A percentile compares a stretch with the other conserved stretches of the same genome.
These are phyloP conservation scores for Chenopodium quinoa DNA, from an alignment of 148 eudicot genomes.

Conservation along the genomic window DNA sequence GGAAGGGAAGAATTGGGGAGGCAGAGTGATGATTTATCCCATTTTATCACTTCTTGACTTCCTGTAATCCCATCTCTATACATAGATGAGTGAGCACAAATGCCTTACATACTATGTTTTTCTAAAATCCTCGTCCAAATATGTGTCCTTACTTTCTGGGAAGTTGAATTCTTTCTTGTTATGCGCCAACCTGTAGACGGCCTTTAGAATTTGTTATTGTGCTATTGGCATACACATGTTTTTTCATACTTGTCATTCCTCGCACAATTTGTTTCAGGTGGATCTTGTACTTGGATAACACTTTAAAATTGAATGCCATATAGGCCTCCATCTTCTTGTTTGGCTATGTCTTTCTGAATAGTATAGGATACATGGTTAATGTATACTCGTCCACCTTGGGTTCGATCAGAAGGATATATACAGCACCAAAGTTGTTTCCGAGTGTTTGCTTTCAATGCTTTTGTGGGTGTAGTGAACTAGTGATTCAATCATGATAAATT, in stretches of 20 bases:
- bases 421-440: background rate
- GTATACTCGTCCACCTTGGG: background rate
- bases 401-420: background rate
- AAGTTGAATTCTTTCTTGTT: background rate
- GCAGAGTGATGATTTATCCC: background rate
- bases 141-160: slow-evolving; percentile 1
- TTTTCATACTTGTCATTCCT: background rate
- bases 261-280: background rate
- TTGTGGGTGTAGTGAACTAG: background rate
- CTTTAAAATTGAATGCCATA: background rate
- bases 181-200: background rate
- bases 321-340: background rate
- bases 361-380: background rate
- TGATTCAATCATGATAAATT: background rate
- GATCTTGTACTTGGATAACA: background rate
- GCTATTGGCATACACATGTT: background rate
- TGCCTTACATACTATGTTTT: background rate
- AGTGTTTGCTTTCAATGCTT: background rate
- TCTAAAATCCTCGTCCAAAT: background rate
- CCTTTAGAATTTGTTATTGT: background rate
- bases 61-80: background rate
- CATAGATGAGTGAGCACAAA: background rate
- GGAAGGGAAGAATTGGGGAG: background rate
- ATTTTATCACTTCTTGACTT: background rate
- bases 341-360: background rate